Evolutionary conservation across 2,329 filamentous ascomycete species (phyloP).

Genomic region (Fusarium albidum): DNA sequence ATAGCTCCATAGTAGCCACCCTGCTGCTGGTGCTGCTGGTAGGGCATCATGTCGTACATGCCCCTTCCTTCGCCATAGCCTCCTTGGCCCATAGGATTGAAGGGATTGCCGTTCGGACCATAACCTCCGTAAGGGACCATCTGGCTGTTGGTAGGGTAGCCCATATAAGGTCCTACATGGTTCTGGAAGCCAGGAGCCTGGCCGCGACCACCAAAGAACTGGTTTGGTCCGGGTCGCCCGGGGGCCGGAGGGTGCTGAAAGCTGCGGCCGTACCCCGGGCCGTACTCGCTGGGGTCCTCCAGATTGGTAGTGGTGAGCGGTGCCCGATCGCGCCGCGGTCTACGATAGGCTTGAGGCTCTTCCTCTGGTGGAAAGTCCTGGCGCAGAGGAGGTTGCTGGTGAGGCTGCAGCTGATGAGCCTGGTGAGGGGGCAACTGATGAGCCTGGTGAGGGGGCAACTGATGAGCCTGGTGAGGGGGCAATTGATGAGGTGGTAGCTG

Average conservation of each 20-base stretch:
- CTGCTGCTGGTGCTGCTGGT: constrained; percentile 44
- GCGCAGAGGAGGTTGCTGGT: constrained; percentile 46
- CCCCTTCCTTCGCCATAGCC: constrained; percentile 51
- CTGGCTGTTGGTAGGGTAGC: constrained; percentile 49
- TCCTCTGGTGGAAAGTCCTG: constrained; percentile 39
- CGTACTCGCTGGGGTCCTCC: constrained; percentile 72
- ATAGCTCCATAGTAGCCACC: constrained; percentile 44
- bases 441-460: constrained; percentile 46
- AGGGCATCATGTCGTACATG: constrained; percentile 62
- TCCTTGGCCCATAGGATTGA: constrained; percentile 40
- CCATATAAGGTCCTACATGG: constrained; percentile 55
- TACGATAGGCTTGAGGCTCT: constrained; percentile 28
- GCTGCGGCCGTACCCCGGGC: constrained; percentile 51
- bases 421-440: constrained; percentile 47
- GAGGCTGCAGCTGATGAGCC: constrained; percentile 46
- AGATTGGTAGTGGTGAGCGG: constrained; percentile 62
- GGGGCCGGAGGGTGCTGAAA: constrained; percentile 36
- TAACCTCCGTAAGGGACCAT: constrained; percentile 58
- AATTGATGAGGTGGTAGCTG: constrained; percentile 43
- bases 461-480: constrained; percentile 41
- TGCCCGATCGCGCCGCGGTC: constrained; percentile 33
- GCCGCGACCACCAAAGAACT: constrained; percentile 45
- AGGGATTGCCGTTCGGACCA: constrained; percentile 49
- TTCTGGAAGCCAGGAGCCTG: constrained; percentile 53
- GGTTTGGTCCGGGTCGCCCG: constrained; percentile 18